Base-by-base conservation (phyloP, 768 basidiomycete species). In the Boletellus ananiceps region DNA sequence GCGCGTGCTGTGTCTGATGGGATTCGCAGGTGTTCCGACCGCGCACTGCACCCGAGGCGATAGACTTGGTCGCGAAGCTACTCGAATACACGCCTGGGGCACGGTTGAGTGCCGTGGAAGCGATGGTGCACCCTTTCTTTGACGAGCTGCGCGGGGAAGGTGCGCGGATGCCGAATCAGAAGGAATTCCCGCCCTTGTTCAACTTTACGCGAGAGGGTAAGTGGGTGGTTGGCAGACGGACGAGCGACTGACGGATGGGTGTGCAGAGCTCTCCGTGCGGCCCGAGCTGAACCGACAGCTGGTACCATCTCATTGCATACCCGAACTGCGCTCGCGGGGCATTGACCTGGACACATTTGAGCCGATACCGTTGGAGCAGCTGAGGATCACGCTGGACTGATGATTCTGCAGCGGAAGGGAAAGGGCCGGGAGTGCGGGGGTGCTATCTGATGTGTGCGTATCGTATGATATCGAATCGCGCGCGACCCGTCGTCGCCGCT, bases 11-110 rank as follows among this genome's bases (percentile, higher is more conserved):
- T 43, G 52, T 46, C 60, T 57, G 51, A 55, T 16, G 38, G 47
- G 38, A 40, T 51, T 33, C 23, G 16, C 64, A 94, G 90, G 96
- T 99, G 46, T 99, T 99, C 83, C 86, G 95, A 59, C 94, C 96
- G 40, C 90, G 95, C 60, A 98, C 96, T 13, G 84, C 94, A 12
- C 84, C 86, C 15, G 94, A 98, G 69, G 93, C 96, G 49, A 97
- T 99, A 71, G 89, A 95, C 60, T 74, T 98, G 49, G 95, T 99
- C 52, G 84, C 89, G 15, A 94, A 91, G 69, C 74, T 99, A 53
- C 77, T 99, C 60, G 95, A 98, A 65, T 99, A 99, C 73, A 99
- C 96, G n/a, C 96, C 96, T 8, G 86, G 86, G 39, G 86, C 90
- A 29, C 86, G 96, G 45, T 69, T 95, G 70, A 91, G 88, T 59